Conservation (phyloP, 495 filamentous ascomycete genomes). For the Aspergillus nanangensis region DNA sequence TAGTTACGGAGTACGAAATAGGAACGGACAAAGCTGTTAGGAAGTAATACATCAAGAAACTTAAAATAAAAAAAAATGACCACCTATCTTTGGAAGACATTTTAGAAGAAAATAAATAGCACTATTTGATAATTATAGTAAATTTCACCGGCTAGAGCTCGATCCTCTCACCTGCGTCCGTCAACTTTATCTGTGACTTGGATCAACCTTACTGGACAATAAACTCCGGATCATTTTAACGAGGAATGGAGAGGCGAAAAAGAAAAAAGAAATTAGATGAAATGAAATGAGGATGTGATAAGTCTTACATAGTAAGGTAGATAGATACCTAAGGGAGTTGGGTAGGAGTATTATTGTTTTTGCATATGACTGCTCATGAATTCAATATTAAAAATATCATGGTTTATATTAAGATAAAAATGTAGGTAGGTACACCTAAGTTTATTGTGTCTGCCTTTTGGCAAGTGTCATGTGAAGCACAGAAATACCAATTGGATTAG, state of each 20-base stretch:
- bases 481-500: no score
- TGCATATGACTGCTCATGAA: conserved; percentile 13
- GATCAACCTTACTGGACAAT: conserved; percentile 14
- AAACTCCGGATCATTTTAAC: conserved; percentile 6
- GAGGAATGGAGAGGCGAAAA: background rate
- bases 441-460: no score
- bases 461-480: no score
- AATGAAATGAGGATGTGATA: conserved; percentile 1
- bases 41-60: no score
- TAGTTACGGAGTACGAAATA: no score
- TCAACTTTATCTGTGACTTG: conserved; percentile 15
- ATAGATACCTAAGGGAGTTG: conserved; percentile 1
- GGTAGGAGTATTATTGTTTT: no score
- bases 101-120: background rate
- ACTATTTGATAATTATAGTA: background rate
- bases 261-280: no score
- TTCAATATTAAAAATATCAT: background rate
- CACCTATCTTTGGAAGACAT: no score
- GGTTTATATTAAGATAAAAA: background rate
- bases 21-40: no score
- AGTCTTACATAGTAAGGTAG: conserved; percentile 9
- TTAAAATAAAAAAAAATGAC: background rate
- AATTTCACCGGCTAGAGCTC: conserved; percentile 11
- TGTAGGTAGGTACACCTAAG: no score
- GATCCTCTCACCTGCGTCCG: conserved; percentile 11